A percentile compares a stretch with the other conserved stretches of the same genome.
phyloP scores from a whole-genome alignment of 495 filamentous ascomycete genomes.

The Penicillium desertorum region DNA sequence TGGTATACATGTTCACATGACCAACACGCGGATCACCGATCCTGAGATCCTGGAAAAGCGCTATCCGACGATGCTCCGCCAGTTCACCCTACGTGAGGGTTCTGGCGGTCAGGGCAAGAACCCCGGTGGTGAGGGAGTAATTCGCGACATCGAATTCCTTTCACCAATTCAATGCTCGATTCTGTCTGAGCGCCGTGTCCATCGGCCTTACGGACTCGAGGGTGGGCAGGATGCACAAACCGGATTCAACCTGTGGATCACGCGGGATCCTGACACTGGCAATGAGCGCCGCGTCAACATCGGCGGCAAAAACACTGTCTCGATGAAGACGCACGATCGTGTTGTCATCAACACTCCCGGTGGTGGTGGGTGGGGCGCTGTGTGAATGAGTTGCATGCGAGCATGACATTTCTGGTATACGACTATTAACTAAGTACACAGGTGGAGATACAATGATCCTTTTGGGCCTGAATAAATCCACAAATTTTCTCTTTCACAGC shows the following conservation, averaged over 20 bases:
- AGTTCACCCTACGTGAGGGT: conserved; percentile 74
- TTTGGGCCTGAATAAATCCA: background rate
- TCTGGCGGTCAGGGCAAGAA: conserved; percentile 72
- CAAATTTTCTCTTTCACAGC: background rate
- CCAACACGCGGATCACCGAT: conserved; percentile 98
- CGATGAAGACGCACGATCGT: conserved; percentile 80
- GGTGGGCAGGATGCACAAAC: conserved; percentile 81
- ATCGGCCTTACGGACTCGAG: conserved; percentile 81
- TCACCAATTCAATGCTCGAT: conserved; percentile 87
- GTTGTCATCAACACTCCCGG: conserved; percentile 69
- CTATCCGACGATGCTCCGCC: conserved; percentile 82
- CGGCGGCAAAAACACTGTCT: conserved; percentile 91
- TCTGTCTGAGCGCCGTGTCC: conserved; percentile 81
- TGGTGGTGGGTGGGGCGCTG: conserved; percentile 52
- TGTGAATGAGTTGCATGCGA: conserved; percentile 12
- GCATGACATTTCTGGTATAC: conserved; percentile 2
- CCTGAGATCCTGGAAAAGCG: conserved; percentile 92
- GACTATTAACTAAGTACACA: conserved; percentile 6
- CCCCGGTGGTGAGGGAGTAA: conserved; percentile 82
- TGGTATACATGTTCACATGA: conserved; percentile 96
- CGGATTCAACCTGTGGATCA: conserved; percentile 85
- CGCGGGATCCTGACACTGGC: conserved; percentile 51
- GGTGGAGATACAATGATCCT: background rate
- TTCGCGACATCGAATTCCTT: conserved; percentile 93
- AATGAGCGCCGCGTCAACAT: conserved; percentile 76